Evolutionary conservation across 139 green algal genomes (phyloP).

Genomic region (Picochlorum sp.): DNA sequence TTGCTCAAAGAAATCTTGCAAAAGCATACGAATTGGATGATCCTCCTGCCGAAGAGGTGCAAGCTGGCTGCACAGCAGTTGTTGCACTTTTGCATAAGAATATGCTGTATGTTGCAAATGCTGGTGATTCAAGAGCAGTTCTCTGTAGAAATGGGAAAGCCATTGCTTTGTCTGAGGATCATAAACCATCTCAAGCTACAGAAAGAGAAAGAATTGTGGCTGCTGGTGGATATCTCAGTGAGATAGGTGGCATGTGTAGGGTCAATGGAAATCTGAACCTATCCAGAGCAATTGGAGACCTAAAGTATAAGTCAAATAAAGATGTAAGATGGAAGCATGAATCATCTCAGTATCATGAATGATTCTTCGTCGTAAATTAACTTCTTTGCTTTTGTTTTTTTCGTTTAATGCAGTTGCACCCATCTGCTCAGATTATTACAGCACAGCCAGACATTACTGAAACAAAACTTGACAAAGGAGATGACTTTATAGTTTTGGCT

Average conservation of each 20-base stretch:
- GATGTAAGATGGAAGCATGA: conserved; percentile 10
- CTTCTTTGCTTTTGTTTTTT: too few species aligned
- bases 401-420: too few species aligned
- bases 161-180: conserved; percentile 58
- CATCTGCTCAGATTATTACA: conserved; percentile 64
- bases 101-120: conserved; percentile 80
- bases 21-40: background rate
- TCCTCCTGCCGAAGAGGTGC: background rate
- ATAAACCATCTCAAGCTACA: conserved; percentile 64
- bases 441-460: conserved; percentile 56
- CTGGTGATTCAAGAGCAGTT: conserved; percentile 77
- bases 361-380: background rate
- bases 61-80: conserved; percentile 78
- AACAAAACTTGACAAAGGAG: conserved; percentile 38
- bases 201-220: conserved; percentile 70
- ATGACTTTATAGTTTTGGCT: conserved; percentile 85
- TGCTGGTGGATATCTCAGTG: conserved; percentile 57
- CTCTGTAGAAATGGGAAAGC: conserved; percentile 41
- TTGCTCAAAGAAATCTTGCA: conserved; percentile 15
- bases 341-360: background rate
- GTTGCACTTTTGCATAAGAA: conserved; percentile 62
- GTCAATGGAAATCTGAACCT: conserved; percentile 95
- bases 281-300: conserved; percentile 86
- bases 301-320: conserved; percentile 85
- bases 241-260: conserved; percentile 37